Evolutionary conservation across 768 basidiomycete species (phyloP).

Genomic region (Lyophyllum shimeji): DNA sequence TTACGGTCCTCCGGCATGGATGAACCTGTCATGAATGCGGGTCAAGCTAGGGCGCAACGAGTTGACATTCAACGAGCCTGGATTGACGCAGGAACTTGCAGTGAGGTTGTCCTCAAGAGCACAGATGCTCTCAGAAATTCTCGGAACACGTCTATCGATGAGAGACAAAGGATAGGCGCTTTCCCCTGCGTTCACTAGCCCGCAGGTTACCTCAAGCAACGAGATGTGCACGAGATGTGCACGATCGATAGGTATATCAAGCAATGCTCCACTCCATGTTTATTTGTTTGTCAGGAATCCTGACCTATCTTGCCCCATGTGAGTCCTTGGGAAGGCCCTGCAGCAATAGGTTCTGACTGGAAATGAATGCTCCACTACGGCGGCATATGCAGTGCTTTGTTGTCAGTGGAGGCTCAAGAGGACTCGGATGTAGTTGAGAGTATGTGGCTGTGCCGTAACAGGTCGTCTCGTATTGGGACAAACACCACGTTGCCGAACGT

Average conservation of each 20-base stretch:
- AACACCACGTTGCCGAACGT: not conserved
- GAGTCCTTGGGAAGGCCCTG: too few relatives aligned
- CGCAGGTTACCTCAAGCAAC: too few relatives aligned
- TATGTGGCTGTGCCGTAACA: not conserved
- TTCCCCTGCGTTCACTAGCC: too few relatives aligned
- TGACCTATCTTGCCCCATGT: too few relatives aligned
- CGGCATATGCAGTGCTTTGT: too few relatives aligned
- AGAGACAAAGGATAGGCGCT: not conserved
- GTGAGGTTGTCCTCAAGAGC: not conserved
- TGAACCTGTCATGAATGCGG: not conserved
- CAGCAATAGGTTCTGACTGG: too few relatives aligned
- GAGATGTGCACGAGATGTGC: too few relatives aligned
- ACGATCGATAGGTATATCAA: too few relatives aligned
- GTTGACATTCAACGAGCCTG: not conserved
- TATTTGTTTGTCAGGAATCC: too few relatives aligned
- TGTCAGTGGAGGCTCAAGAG: not conserved
- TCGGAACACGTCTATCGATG: not conserved
- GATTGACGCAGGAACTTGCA: not conserved
- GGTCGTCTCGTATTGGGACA: not conserved
- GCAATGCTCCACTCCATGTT: too few relatives aligned
- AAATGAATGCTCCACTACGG: not conserved
- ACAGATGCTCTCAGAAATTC: not conserved
- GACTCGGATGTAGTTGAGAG: not conserved
- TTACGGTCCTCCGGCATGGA: not conserved
- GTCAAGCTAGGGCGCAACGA: not conserved